Base-by-base conservation (phyloP, 108 stramenopile species). In the Pelagomonas calceolata region DNA sequence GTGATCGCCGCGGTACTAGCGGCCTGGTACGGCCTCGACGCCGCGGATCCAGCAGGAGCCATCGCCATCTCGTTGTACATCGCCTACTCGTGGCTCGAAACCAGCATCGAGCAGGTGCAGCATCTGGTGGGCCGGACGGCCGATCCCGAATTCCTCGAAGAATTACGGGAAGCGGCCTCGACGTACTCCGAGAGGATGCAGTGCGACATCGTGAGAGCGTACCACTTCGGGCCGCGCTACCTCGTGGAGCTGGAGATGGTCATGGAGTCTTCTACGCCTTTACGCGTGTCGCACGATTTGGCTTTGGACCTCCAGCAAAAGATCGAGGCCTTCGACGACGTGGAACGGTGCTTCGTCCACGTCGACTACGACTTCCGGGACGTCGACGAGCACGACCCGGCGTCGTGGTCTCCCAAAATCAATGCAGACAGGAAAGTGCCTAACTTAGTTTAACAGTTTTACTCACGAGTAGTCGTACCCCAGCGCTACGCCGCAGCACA, bases 261-360 rank as follows among this genome's bases (percentile, higher is more conserved):
- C 43, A 76, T 96, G 74, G 92, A 92, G 12, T 71, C 80, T 34
- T 74, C 86, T 36, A 96, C 91, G 33, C 73, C 84, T 32, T 69
- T 96, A 33, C 80, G 85, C 64, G 92, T 91, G 68, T 84, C 84
- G 37, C 95, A 96, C 82, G 95, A 96, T 76, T 80, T 94, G 68
- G 93, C 92, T 51, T 90, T 96, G 89, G 92, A 91, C 73, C 77
- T 96, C 68, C 95, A 96, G 74, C 92, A 94, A 71, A 90, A 91
- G 74, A 92, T 96, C 76, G 95, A 96, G 80, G 81, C 80, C 30
- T 69, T 85, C 34, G 90, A 89, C 70, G 90, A 92, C 75, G 95
- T 96, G 32, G 95, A 96, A 80, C 84, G 95, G 34, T 91, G 91
- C 66, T 96, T 96, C 82, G 95, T 96, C 26, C 95, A 96, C 76